Evolutionary conservation across 2,329 filamentous ascomycete species (phyloP).

Genomic region (Trichoderma atrobrunneum): DNA sequence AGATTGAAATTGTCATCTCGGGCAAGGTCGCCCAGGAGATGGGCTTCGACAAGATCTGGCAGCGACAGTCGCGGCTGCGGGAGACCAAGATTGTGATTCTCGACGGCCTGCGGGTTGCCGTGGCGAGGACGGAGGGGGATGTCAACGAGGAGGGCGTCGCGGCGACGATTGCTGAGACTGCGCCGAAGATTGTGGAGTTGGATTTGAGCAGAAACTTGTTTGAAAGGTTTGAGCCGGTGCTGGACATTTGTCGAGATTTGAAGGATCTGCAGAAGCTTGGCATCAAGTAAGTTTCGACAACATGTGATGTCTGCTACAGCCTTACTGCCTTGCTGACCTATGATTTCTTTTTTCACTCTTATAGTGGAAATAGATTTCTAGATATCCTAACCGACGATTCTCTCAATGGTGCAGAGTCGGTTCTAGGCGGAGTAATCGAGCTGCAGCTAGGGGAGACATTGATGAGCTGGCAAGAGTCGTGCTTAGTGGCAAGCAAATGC

Average conservation of each 20-base stretch:
- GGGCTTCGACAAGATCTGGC: constrained; percentile 88
- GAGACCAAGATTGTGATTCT: constrained; percentile 80
- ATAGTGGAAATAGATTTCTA: constrained; percentile 71
- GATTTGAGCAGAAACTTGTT: constrained; percentile 86
- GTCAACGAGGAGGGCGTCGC: constrained; percentile 30
- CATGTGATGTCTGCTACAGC: background rate
- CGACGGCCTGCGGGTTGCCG: constrained; percentile 66
- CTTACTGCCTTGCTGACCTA: background rate
- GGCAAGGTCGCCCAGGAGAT: constrained; percentile 89
- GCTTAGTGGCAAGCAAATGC: constrained; percentile 53
- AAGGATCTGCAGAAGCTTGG: constrained; percentile 63
- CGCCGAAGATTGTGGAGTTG: constrained; percentile 69
- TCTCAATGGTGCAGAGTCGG: constrained; percentile 34
- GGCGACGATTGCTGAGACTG: constrained; percentile 47
- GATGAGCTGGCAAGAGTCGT: constrained; percentile 63
- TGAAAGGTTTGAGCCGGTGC: constrained; percentile 62
- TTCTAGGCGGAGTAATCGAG: constrained; percentile 53
- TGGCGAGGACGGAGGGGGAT: constrained; percentile 32
- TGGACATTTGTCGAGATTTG: constrained; percentile 68
- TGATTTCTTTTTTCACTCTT: background rate
- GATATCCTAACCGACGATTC: constrained; percentile 37
- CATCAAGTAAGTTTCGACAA: constrained; percentile 73
- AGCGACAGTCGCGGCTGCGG: constrained; percentile 71
- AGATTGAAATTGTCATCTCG: constrained; percentile 61
- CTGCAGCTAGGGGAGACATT: constrained; percentile 67